Conservation (phyloP, 257 asterid genomes). For the Penstemon eatonii region DNA sequence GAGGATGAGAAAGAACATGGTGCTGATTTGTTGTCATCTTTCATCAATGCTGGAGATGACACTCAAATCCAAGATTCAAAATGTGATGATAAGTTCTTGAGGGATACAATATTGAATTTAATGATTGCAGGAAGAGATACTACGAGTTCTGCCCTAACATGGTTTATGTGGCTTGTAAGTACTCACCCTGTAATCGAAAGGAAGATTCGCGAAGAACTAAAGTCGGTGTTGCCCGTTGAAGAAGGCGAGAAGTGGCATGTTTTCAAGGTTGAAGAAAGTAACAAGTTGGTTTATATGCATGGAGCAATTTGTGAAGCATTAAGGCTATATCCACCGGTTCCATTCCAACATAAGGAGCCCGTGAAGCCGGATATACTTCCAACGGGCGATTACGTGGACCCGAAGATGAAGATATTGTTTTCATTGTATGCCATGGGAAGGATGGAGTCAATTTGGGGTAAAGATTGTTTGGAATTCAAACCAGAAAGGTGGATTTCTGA, state of each 20-base stretch:
- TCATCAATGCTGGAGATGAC: conserved; percentile 36
- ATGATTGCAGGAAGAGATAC: conserved; percentile 77
- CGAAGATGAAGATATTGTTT: conserved; percentile 36
- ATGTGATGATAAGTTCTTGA: conserved; percentile 38
- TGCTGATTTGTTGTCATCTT: conserved; percentile 51
- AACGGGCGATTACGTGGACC: conserved; percentile 38
- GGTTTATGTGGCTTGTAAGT: conserved; percentile 63
- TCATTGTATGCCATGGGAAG: conserved; percentile 56
- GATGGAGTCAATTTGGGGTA: conserved; percentile 44
- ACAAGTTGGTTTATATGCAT: conserved; percentile 41
- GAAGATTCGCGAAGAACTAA: conserved; percentile 50
- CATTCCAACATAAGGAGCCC: conserved; percentile 49
- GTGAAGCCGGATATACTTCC: conserved; percentile 41
- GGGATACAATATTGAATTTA: conserved; percentile 55
- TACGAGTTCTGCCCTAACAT: conserved; percentile 60
- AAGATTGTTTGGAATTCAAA: conserved; percentile 45
- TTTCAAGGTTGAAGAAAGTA: conserved; percentile 39
- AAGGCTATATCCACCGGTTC: conserved; percentile 54
- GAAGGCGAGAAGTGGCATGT: conserved; percentile 33
- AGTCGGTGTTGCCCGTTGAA: conserved; percentile 16
- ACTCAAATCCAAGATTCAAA: conserved; percentile 13
- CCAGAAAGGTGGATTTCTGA: conserved; percentile 59
- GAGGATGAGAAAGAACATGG: conserved; percentile 26
- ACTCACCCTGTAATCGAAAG: conserved; percentile 48
- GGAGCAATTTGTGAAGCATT: conserved; percentile 48